These are phyloP conservation scores for Rhodotorula kratochvilovae DNA, from an alignment of 768 basidiomycete species.

Conservation along the genomic window DNA sequence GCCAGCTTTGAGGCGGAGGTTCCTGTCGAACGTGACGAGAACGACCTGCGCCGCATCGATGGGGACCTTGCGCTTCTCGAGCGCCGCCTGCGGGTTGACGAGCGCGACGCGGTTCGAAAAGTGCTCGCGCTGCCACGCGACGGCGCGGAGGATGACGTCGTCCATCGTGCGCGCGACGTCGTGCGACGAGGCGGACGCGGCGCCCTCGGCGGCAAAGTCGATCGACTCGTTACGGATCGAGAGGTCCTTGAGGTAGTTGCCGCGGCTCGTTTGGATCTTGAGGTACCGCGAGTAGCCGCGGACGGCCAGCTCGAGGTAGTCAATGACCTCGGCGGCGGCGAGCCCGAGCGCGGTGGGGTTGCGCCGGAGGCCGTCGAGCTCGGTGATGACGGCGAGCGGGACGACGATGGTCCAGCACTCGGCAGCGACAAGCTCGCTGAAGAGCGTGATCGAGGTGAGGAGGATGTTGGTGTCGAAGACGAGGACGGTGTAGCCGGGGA, in stretches of 20 bases:
- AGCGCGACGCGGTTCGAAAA: slow-evolving; percentile 79
- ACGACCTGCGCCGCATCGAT: slow-evolving; percentile 69
- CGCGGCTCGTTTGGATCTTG: slow-evolving; percentile 91
- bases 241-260: slow-evolving; percentile 68
- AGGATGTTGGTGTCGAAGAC: slow-evolving; percentile 94
- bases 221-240: not conserved
- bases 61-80: slow-evolving; percentile 43
- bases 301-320: slow-evolving; percentile 67
- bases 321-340: slow-evolving; percentile 66
- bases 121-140: slow-evolving; percentile 87
- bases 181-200: slow-evolving; percentile 8
- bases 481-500: slow-evolving; percentile 82
- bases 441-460: slow-evolving; percentile 69
- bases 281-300: slow-evolving; percentile 69
- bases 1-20: slow-evolving; percentile 84
- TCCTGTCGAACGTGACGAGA: slow-evolving; percentile 83
- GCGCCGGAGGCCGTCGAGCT: slow-evolving; percentile 80
- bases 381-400: slow-evolving; percentile 83
- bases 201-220: not conserved
- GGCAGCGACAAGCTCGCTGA: slow-evolving; percentile 72
- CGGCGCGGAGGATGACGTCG: slow-evolving; percentile 86
- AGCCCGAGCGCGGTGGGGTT: slow-evolving; percentile 64
- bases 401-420: slow-evolving; percentile 80
- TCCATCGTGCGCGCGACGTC: slow-evolving; percentile 76
- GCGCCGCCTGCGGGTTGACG: slow-evolving; percentile 52